phyloP scores from a whole-genome alignment of 2,329 filamentous ascomycete genomes.

The Xylaria hypoxylon region DNA sequence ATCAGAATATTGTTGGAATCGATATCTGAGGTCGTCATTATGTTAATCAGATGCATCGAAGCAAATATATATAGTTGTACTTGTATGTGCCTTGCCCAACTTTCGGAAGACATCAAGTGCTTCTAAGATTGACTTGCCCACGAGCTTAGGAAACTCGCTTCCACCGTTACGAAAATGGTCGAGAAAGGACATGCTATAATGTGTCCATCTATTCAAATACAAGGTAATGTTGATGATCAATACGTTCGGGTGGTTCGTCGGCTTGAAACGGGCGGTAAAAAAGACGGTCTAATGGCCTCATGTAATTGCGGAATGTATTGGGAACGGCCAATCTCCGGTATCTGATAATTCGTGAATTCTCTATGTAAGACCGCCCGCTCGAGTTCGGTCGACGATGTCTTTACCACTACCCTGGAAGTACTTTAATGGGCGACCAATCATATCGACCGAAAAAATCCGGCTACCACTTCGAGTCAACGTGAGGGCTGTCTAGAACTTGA shows the following conservation, averaged over 20 bases:
- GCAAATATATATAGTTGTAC: not conserved
- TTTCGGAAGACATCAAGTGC: constrained; percentile 13
- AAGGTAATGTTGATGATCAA: constrained; percentile 1
- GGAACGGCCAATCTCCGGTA: not conserved
- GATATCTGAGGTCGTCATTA: constrained; percentile 10
- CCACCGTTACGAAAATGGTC: not conserved
- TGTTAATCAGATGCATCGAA: not conserved
- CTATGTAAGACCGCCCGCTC: constrained; percentile 1
- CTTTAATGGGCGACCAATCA: not conserved
- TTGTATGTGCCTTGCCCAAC: constrained; percentile 10
- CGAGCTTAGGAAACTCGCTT: constrained; percentile 3
- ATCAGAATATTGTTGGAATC: constrained; percentile 14
- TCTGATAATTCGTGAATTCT: constrained; percentile 12
- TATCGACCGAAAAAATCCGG: not conserved
- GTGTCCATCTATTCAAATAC: constrained; percentile 17
- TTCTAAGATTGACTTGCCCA: constrained; percentile 6
- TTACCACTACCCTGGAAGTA: constrained; percentile 1
- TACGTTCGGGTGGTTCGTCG: constrained; percentile 1
- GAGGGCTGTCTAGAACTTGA: constrained; percentile 1
- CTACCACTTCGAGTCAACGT: constrained; percentile 6
- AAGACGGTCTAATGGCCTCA: not conserved
- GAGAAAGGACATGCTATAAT: constrained; percentile 5
- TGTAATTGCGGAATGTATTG: constrained; percentile 15
- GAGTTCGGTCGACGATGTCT: constrained; percentile 9
- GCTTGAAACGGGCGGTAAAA: not conserved